Conservation (phyloP, 345 rosid genomes). For the Arabidopsis arenosa region DNA sequence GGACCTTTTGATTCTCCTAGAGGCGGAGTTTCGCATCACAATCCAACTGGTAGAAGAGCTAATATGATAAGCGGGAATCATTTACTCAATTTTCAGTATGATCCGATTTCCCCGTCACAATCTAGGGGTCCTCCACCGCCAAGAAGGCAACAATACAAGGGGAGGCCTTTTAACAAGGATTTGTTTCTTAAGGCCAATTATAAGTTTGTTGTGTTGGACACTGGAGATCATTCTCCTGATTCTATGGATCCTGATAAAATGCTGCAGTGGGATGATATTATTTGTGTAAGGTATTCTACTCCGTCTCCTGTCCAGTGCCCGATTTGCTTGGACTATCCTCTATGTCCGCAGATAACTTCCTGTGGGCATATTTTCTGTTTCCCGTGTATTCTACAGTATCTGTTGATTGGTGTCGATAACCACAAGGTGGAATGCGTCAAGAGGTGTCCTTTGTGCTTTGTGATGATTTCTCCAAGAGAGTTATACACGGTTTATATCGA, state of each 20-base stretch:
- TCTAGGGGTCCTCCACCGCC: conserved; percentile 55
- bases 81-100: conserved; percentile 91
- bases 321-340: conserved; percentile 87
- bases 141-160: conserved; percentile 62
- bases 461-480: conserved; percentile 83
- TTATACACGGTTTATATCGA: conserved; percentile 77
- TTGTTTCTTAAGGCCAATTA: conserved; percentile 95
- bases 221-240: conserved; percentile 68
- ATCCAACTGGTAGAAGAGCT: conserved; percentile 68
- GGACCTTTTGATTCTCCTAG: conserved; percentile 53
- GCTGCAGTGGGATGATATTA: conserved; percentile 88
- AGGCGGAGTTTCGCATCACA: conserved; percentile 46
- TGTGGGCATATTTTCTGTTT: conserved; percentile 99
- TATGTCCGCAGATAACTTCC: conserved; percentile 92
- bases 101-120: conserved; percentile 73
- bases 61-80: conserved; percentile 81
- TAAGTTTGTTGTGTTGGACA: conserved; percentile 88
- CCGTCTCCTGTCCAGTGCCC: conserved; percentile 89
- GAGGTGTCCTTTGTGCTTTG: conserved; percentile 93
- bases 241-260: conserved; percentile 89
- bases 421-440: conserved; percentile 66
- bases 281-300: conserved; percentile 86
- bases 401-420: conserved; percentile 75
- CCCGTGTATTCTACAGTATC: conserved; percentile 82
- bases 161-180: conserved; percentile 87